Conservation (phyloP, 805 yeast genomes). For the Yamadazyma laniorum region DNA sequence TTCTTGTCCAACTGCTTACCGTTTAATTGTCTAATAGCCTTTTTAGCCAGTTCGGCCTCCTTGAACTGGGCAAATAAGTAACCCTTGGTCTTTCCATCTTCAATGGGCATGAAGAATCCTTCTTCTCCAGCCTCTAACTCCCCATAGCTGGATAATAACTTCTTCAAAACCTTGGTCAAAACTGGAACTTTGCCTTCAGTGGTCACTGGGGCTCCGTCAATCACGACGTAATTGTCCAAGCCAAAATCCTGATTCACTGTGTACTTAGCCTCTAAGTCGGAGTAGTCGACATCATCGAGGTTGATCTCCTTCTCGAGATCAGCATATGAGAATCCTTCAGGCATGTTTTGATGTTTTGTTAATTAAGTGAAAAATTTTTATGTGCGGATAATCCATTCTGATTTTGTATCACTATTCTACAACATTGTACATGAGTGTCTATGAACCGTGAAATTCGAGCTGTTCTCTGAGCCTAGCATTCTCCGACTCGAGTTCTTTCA, state of each 20-base stretch:
- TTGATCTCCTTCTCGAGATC: slow-evolving; percentile 38
- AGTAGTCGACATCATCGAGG: slow-evolving; percentile 63
- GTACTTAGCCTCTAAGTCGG: slow-evolving; percentile 80
- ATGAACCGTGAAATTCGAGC: neutral
- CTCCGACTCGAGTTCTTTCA: slow-evolving; percentile 55
- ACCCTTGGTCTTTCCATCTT: slow-evolving; percentile 80
- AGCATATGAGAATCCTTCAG: slow-evolving; percentile 9
- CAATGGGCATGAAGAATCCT: slow-evolving; percentile 80
- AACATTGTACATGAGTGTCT: too few species aligned
- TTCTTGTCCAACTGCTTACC: slow-evolving; percentile 91
- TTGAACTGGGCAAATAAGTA: slow-evolving; percentile 81
- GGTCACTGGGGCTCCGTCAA: slow-evolving; percentile 95
- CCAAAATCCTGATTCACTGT: slow-evolving; percentile 55
- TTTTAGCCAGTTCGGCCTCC: slow-evolving; percentile 61
- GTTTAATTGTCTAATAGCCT: slow-evolving; percentile 77
- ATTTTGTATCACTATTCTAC: neutral
- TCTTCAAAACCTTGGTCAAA: slow-evolving; percentile 79
- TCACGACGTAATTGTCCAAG: slow-evolving; percentile 75
- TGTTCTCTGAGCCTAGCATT: slow-evolving; percentile 37
- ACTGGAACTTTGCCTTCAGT: slow-evolving; percentile 86
- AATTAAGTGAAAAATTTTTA: slow-evolving; percentile 12
- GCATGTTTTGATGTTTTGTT: slow-evolving; percentile 4
- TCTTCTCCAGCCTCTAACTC: slow-evolving; percentile 56
- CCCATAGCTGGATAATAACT: slow-evolving; percentile 77
- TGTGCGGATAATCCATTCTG: too few species aligned